Conservation (phyloP, 768 basidiomycete species). For the Cystoderma amianthinum region DNA sequence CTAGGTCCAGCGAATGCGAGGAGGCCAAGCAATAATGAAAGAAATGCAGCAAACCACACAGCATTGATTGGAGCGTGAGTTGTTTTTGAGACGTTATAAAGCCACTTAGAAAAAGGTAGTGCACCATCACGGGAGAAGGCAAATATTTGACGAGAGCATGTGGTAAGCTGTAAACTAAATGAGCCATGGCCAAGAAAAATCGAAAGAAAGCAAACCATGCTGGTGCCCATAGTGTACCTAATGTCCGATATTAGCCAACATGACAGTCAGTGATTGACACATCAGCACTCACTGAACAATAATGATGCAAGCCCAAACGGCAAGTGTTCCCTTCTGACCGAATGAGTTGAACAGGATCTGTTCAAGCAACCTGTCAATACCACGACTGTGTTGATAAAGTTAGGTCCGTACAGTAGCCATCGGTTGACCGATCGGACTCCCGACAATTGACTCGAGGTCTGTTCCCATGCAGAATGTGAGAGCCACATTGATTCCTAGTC, state of each 20-base stretch:
- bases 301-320: conserved; percentile 30
- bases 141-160: conserved; percentile 48
- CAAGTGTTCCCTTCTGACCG: conserved; percentile 28
- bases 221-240: conserved; percentile 56
- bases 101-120: conserved; percentile 54
- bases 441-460: conserved; percentile 33
- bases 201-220: conserved; percentile 36
- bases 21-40: conserved; percentile 45
- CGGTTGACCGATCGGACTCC: conserved; percentile 37
- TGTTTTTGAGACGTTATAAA: conserved; percentile 50
- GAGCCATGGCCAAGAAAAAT: no score
- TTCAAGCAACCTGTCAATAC: no score
- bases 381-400: no score
- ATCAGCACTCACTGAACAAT: conserved; percentile 28
- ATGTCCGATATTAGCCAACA: background rate
- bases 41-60: conserved; percentile 42
- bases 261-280: background rate
- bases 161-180: conserved; percentile 16
- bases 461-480: conserved; percentile 57
- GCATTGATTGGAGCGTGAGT: conserved; percentile 59
- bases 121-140: conserved; percentile 66
- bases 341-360: conserved; percentile 47
- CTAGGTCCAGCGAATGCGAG: conserved; percentile 53
- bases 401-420: conserved; percentile 33
- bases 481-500: conserved; percentile 49